Conservation (phyloP, 208 protist genomes). For the Porcisia deanei region DNA sequence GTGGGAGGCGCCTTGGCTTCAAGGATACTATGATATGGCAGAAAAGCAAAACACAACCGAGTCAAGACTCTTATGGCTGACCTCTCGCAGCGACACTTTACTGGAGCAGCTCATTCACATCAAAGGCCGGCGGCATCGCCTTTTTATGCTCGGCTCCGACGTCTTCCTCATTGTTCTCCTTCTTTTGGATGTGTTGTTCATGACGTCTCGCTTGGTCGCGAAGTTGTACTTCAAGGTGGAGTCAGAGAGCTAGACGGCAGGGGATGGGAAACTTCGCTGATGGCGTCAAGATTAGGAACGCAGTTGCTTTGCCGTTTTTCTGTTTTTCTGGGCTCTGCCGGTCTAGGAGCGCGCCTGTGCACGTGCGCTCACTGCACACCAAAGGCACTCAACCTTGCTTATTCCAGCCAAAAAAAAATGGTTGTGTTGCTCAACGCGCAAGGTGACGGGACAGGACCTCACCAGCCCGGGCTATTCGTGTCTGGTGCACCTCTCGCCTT, state of each 20-base stretch:
- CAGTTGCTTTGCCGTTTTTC: too few relatives aligned
- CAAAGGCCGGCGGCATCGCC: constrained; percentile 51
- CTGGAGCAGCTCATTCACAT: constrained; percentile 65
- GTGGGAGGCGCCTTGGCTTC: constrained; percentile 75
- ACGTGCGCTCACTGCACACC: too few relatives aligned
- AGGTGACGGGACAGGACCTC: too few relatives aligned
- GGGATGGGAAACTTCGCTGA: too few relatives aligned
- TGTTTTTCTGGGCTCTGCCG: too few relatives aligned
- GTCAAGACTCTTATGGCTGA: constrained; percentile 60
- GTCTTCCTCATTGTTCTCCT: constrained; percentile 76
- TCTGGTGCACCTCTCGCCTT: too few relatives aligned
- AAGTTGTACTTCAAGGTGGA: constrained; percentile 58
- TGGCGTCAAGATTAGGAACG: too few relatives aligned
- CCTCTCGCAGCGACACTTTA: constrained; percentile 60
- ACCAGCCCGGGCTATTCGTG: too few relatives aligned
- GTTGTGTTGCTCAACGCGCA: too few relatives aligned
- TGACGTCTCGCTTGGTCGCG: constrained; percentile 50
- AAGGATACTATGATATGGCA: constrained; percentile 57
- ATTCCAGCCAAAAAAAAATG: too few relatives aligned
- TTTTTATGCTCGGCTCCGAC: constrained; percentile 82
- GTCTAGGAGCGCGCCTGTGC: too few relatives aligned
- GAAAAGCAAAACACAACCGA: constrained; percentile 60
- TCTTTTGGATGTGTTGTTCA: constrained; percentile 59
- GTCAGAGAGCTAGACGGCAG: not conserved
- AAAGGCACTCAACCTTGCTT: too few relatives aligned